phyloP scores from a whole-genome alignment of 352 stramenopile genomes.

The Pythium coloratum region DNA sequence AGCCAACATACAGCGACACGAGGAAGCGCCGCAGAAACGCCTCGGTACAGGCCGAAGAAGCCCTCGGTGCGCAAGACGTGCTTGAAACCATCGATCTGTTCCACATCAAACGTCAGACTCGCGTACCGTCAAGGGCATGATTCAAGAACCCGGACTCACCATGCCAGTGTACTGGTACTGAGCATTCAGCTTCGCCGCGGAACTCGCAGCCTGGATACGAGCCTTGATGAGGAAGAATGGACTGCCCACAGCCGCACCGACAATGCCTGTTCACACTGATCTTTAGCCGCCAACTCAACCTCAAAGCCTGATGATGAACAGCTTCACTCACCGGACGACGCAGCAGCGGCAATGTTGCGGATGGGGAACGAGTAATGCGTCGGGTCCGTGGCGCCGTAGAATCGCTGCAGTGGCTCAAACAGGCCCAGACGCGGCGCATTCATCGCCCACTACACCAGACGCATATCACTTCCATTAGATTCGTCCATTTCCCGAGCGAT shows the following conservation, averaged over 20 bases:
- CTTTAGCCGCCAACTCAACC: slow-evolving; percentile 2
- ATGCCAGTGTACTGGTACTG: slow-evolving; percentile 86
- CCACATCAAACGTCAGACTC: neutral
- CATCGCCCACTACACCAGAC: slow-evolving; percentile 53
- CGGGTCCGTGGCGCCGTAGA: slow-evolving; percentile 81
- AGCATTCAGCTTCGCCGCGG: slow-evolving; percentile 68
- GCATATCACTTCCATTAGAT: neutral
- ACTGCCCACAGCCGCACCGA: slow-evolving; percentile 75
- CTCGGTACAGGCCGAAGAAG: slow-evolving; percentile 70
- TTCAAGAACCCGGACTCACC: slow-evolving; percentile 31
- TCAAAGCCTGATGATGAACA: neutral
- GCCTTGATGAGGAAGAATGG: slow-evolving; percentile 88
- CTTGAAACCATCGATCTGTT: slow-evolving; percentile 73
- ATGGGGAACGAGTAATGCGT: slow-evolving; percentile 70
- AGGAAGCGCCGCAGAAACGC: slow-evolving; percentile 69
- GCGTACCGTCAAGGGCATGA: neutral
- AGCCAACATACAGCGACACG: slow-evolving; percentile 62
- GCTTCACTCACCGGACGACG: slow-evolving; percentile 51
- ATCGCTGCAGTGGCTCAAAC: slow-evolving; percentile 76
- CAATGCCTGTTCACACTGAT: slow-evolving; percentile 41
- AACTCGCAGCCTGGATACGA: slow-evolving; percentile 80
- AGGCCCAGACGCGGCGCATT: slow-evolving; percentile 76
- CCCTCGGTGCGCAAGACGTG: slow-evolving; percentile 77
- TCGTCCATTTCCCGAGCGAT: neutral
- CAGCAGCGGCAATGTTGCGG: slow-evolving; percentile 71